Conservation (phyloP, 345 rosid genomes). For the Gynandropsis gynandra region DNA sequence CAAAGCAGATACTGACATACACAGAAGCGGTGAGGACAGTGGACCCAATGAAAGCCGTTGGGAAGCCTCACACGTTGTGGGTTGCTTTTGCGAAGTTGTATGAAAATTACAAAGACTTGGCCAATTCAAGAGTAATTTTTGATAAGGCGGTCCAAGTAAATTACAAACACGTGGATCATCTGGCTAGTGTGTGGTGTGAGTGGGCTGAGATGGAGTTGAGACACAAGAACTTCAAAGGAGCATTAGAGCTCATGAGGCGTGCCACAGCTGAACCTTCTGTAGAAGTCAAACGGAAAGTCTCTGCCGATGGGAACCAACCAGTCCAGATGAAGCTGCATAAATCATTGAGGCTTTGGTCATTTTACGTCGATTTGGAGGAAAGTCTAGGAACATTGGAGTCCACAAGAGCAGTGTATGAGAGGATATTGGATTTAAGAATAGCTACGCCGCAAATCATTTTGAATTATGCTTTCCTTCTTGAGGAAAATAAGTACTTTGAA, state of each 20-base stretch:
- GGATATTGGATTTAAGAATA: slow-evolving; percentile 84
- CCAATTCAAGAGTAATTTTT: slow-evolving; percentile 82
- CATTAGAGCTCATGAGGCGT: slow-evolving; percentile 81
- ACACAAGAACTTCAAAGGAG: slow-evolving; percentile 78
- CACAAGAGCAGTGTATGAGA: slow-evolving; percentile 86
- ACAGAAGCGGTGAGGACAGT: slow-evolving; percentile 96
- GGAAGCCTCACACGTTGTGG: slow-evolving; percentile 96
- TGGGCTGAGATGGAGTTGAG: slow-evolving; percentile 98
- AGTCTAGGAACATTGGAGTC: slow-evolving; percentile 86
- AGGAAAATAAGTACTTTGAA: slow-evolving; percentile 90
- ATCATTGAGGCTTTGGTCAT: slow-evolving; percentile 87
- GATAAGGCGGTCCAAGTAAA: slow-evolving; percentile 98
- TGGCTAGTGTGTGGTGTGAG: slow-evolving; percentile 92
- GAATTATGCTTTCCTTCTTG: slow-evolving; percentile 76
- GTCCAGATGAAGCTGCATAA: slow-evolving; percentile 92
- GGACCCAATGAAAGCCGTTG: slow-evolving; percentile 95
- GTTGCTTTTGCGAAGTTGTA: slow-evolving; percentile 86
- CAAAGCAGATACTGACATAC: slow-evolving; percentile 81
- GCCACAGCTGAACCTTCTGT: slow-evolving; percentile 96
- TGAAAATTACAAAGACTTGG: slow-evolving; percentile 71
- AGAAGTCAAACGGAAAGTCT: slow-evolving; percentile 91
- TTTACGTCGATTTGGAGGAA: slow-evolving; percentile 93
- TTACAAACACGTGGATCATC: slow-evolving; percentile 80
- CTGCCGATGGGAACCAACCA: slow-evolving; percentile 88
- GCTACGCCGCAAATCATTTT: slow-evolving; percentile 95